phyloP scores from a whole-genome alignment of 148 eudicot genomes.

The Beta vulgaris region DNA sequence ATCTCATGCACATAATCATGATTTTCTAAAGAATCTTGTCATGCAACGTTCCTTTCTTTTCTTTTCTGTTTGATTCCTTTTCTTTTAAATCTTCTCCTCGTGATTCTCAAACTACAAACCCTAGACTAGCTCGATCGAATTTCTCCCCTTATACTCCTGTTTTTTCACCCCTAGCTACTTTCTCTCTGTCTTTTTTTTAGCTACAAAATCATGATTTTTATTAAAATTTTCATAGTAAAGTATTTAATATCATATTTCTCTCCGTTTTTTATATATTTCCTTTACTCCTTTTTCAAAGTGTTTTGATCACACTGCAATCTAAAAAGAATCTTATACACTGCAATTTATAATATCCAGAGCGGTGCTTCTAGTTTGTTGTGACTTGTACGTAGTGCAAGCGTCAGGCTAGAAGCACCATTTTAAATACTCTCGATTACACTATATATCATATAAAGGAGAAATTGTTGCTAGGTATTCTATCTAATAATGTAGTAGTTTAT shows the following conservation, averaged over 20 bases:
- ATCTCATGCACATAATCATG: slow-evolving; percentile 37
- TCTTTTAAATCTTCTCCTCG: not conserved
- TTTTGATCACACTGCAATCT: not conserved
- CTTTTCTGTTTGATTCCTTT: slow-evolving; percentile 16
- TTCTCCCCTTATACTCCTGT: not conserved
- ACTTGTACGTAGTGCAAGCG: not conserved
- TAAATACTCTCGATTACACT: too few relatives aligned
- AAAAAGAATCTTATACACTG: not conserved
- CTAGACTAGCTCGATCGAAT: not conserved
- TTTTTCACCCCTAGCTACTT: not conserved
- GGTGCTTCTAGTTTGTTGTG: not conserved
- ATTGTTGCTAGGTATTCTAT: too few relatives aligned
- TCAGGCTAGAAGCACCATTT: too few relatives aligned
- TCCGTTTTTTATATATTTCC: too few relatives aligned
- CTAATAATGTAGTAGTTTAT: too few relatives aligned
- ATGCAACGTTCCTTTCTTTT: slow-evolving; percentile 16
- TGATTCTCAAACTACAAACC: slow-evolving; percentile 11
- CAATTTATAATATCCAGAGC: too few relatives aligned
- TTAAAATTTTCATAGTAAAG: too few relatives aligned
- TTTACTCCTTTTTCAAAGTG: not conserved
- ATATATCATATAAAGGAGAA: not conserved
- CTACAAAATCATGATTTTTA: too few relatives aligned
- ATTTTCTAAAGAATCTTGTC: slow-evolving; percentile 21
- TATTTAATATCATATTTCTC: too few relatives aligned
- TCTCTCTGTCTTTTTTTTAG: too few relatives aligned